Evolutionary conservation across 805 yeast genomes (phyloP).

Genomic region (Wickerhamiella musiphila): DNA sequence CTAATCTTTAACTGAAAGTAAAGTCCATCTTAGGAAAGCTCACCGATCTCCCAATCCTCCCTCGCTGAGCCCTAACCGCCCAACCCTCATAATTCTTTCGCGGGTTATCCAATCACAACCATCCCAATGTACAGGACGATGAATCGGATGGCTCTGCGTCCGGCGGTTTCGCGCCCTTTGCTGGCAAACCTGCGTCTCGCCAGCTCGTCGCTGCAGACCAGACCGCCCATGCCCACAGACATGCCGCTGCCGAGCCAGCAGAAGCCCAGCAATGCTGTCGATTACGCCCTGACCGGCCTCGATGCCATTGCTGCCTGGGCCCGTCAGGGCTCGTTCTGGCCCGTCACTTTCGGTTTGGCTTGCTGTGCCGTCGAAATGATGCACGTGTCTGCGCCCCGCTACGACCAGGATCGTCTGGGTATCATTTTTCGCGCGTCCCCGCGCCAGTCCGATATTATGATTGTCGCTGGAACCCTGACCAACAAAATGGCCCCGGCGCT

Average conservation of each 20-base stretch:
- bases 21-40: too few species aligned
- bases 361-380: conserved; percentile 93
- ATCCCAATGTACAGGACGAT: conserved; percentile 3
- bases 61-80: too few species aligned
- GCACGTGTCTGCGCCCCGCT: conserved; percentile 83
- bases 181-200: too few species aligned
- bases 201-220: conserved; percentile 15
- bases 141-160: conserved; percentile 1
- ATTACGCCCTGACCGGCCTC: conserved; percentile 65
- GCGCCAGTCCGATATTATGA: conserved; percentile 81
- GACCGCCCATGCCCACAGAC: conserved; percentile 35
- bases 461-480: conserved; percentile 81
- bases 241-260: conserved; percentile 53
- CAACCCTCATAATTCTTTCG: too few species aligned
- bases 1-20: too few species aligned
- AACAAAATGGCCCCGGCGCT: conserved; percentile 89
- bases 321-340: conserved; percentile 84
- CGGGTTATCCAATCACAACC: conserved; percentile 2
- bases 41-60: too few species aligned
- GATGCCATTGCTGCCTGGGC: conserved; percentile 84
- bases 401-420: conserved; percentile 84
- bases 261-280: conserved; percentile 43
- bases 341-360: conserved; percentile 79
- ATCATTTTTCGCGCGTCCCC: conserved; percentile 89
- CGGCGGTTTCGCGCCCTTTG: too few species aligned